Base-by-base conservation (phyloP, 495 filamentous ascomycete species). In the Neurospora sublineolata region DNA sequence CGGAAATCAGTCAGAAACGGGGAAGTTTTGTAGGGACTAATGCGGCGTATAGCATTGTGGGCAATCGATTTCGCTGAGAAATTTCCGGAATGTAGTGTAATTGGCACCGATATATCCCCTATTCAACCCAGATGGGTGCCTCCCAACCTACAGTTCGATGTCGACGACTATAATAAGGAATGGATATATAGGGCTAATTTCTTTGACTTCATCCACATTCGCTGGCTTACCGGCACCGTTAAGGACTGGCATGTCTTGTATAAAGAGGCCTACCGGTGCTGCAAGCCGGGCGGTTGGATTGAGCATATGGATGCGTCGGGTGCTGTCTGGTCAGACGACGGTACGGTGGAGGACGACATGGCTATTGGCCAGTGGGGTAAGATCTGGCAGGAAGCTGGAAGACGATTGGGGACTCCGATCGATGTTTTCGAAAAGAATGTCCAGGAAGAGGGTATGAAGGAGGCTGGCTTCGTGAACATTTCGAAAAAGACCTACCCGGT, bases 71-170 rank as follows among this genome's bases (percentile, higher is more conserved):
- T 80, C 41, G 77, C 75, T 41, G 88, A 91, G 73, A 73, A 82
- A 5, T 84, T 81, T 78, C 88, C 87, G 0, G 20, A 77, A 16
- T 80, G 84, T n/a, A 79, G 84, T 18, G 82, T 91, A 14, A 78
- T 88, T 58, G 90, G 89, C n/a, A 89, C 88, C n/a, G 90, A 92
- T 75, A 80, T 92, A 40, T 87, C 85, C 4, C 83, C 86, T 0
- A 88, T 87, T 69, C 86, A 89, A 72, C 84, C 85, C 1, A 69
- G 74, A 39, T 83, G 83, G 80, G 82, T 84, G 10, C 84, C 85
- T 3, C 81, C 83, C 8, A 86, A 86, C 74, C 77, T 86, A 6
- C 72, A 76, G 16, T 89, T 88, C 74, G 82, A 85, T 71, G 79
- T 87, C 58, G 86, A 86, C 67, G 85, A 87, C 72, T 82, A 84